These are phyloP conservation scores for Acacia crassicarpa DNA, from an alignment of 306 rosid genomes.

Conservation along the genomic window DNA sequence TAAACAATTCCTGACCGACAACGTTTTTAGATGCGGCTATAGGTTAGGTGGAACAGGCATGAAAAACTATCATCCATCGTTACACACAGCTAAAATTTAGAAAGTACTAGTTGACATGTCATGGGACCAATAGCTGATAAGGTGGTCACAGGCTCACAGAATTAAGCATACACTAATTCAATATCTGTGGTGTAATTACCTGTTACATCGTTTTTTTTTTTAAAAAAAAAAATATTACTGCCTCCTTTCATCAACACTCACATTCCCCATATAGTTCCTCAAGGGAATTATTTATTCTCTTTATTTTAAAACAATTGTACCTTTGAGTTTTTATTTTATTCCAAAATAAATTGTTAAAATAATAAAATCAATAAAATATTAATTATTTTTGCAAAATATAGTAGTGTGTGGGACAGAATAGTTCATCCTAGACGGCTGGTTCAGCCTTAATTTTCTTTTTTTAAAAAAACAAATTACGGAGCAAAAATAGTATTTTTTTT, in stretches of 20 bases:
- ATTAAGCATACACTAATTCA: not conserved
- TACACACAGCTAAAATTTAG: not conserved
- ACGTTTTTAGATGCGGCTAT: not conserved
- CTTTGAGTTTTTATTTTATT: too few species aligned
- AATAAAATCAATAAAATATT: too few species aligned
- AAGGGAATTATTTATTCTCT: too few species aligned
- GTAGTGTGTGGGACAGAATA: too few species aligned
- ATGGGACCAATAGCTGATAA: not conserved
- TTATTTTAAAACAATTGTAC: too few species aligned
- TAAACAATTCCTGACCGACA: not conserved
- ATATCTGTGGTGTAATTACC: not conserved
- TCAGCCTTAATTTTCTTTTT: too few species aligned
- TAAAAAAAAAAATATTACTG: too few species aligned
- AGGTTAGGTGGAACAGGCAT: not conserved
- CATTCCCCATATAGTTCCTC: too few species aligned
- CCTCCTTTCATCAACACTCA: too few species aligned
- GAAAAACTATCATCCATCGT: not conserved
- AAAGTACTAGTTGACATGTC: not conserved
- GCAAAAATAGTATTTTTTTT: not conserved
- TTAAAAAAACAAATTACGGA: not conserved
- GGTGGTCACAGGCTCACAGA: not conserved
- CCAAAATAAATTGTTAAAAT: too few species aligned
- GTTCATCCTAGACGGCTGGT: too few species aligned
- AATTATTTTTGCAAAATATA: too few species aligned
- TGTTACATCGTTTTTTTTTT: not conserved